A percentile compares a stretch with the other conserved stretches of the same genome.
These are phyloP conservation scores for Funneliformis caledonium DNA, from an alignment of 371 early-diverging fungal species.

Conservation along the genomic window DNA sequence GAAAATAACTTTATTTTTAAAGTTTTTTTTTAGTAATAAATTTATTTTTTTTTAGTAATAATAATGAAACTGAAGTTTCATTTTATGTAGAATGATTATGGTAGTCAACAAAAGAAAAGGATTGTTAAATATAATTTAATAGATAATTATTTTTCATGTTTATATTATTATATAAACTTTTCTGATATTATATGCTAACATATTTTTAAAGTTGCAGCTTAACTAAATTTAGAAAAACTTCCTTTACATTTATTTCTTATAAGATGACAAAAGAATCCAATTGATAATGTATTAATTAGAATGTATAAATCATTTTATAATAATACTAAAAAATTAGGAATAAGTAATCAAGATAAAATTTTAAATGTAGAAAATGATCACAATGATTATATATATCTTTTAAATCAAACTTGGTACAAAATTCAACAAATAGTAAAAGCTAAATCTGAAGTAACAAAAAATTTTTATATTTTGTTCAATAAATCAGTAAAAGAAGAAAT, in stretches of 20 bases:
- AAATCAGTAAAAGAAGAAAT: not conserved
- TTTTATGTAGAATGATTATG: not conserved
- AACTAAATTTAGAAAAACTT: slow-evolving; percentile 6
- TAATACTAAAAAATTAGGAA: not conserved
- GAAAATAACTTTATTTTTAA: too few relatives aligned
- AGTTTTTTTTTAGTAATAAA: not conserved
- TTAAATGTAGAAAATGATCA: not conserved
- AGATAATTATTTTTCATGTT: not conserved
- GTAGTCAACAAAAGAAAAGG: not conserved
- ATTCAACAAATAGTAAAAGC: too few relatives aligned
- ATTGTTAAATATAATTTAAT: not conserved
- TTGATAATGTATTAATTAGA: not conserved
- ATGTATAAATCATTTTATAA: not conserved
- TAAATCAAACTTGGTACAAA: not conserved
- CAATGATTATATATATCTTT: slow-evolving; percentile 1
- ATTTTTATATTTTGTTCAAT: not conserved
- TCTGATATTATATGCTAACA: not conserved
- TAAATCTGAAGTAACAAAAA: not conserved
- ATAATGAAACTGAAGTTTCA: not conserved
- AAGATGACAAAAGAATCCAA: slow-evolving; percentile 1
- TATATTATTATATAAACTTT: not conserved
- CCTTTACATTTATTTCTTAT: not conserved
- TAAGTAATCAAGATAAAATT: not conserved
- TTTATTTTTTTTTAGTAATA: not conserved
- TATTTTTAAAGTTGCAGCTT: not conserved